Conservation (phyloP, 2,329 filamentous ascomycete species). For the Didymellaceae sp. region DNA sequence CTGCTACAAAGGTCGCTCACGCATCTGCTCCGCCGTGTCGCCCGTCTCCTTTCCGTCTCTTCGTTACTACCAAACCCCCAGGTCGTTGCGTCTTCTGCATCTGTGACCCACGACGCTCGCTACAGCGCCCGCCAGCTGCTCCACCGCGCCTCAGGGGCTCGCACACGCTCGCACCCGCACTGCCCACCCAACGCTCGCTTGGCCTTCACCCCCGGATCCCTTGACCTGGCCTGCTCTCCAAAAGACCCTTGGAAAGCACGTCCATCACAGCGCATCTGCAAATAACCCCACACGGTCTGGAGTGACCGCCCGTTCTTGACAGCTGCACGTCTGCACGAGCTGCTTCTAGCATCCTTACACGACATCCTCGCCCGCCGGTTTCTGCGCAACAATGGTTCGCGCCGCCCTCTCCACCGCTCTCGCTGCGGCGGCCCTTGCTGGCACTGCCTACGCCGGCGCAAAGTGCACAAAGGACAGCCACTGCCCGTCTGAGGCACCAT, state of each 20-base stretch:
- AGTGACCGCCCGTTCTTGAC: constrained; percentile 25
- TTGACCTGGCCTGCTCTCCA: constrained; percentile 1
- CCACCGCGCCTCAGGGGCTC: constrained; percentile 16
- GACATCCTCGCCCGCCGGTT: constrained; percentile 30
- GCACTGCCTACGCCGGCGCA: constrained; percentile 39
- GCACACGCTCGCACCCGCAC: constrained; percentile 6
- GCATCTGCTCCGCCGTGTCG: constrained; percentile 12
- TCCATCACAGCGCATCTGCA: not conserved
- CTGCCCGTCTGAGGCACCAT: constrained; percentile 68
- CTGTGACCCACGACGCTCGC: constrained; percentile 14
- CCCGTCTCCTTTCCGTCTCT: constrained; percentile 12
- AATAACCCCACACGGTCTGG: not conserved
- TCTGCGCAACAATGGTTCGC: constrained; percentile 41
- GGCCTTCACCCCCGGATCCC: constrained; percentile 5
- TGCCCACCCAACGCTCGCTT: constrained; percentile 3
- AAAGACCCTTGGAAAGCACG: constrained; percentile 6
- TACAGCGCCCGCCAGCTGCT: constrained; percentile 7
- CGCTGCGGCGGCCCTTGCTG: constrained; percentile 35
- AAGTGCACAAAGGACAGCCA: constrained; percentile 57
- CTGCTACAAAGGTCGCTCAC: constrained; percentile 2
- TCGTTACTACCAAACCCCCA: constrained; percentile 1
- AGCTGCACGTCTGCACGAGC: constrained; percentile 26
- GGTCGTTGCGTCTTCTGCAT: constrained; percentile 6
- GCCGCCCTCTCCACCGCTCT: constrained; percentile 36
- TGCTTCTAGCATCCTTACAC: constrained; percentile 40